A percentile compares a stretch with the other conserved stretches of the same genome.
Evolutionary conservation across 2,329 filamentous ascomycete genomes (phyloP).

Genomic region (Talaromyces sp.): DNA sequence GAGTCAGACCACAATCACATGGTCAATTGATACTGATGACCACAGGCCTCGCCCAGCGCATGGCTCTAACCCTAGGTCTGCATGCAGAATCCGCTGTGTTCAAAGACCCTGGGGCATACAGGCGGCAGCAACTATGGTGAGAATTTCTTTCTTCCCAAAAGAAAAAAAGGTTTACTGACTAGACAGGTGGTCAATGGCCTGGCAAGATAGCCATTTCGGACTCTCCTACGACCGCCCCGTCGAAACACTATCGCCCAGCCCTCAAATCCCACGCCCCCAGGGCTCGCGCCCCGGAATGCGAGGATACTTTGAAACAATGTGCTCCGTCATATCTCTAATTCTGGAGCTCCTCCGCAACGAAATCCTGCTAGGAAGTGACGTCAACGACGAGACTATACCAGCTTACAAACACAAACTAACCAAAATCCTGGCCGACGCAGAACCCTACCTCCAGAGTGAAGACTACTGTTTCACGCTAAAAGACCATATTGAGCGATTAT

Average conservation of each 20-base stretch:
- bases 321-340: constrained; percentile 49
- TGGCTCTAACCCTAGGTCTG: constrained; percentile 56
- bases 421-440: constrained; percentile 53
- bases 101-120: constrained; percentile 43
- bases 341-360: constrained; percentile 57
- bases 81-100: constrained; percentile 54
- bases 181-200: constrained; percentile 55
- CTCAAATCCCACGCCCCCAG: constrained; percentile 45
- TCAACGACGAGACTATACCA: constrained; percentile 50
- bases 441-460: constrained; percentile 52
- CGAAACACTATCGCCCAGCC: constrained; percentile 49
- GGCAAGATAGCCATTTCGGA: constrained; percentile 60
- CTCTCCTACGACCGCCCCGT: constrained; percentile 58
- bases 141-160: too few relatives aligned
- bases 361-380: constrained; percentile 48
- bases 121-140: constrained; percentile 41
- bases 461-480: constrained; percentile 36
- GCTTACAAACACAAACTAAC: constrained; percentile 54
- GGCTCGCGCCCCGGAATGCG: constrained; percentile 46
- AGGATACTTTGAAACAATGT: constrained; percentile 56
- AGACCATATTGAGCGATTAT: constrained; percentile 57
- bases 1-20: constrained; percentile 8
- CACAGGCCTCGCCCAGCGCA: constrained; percentile 53
- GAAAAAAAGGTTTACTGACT: background rate
- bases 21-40: background rate